These are phyloP conservation scores for Ceratocystis cacaofunesta DNA, from an alignment of 2,329 filamentous ascomycete genomes.

Conservation along the genomic window DNA sequence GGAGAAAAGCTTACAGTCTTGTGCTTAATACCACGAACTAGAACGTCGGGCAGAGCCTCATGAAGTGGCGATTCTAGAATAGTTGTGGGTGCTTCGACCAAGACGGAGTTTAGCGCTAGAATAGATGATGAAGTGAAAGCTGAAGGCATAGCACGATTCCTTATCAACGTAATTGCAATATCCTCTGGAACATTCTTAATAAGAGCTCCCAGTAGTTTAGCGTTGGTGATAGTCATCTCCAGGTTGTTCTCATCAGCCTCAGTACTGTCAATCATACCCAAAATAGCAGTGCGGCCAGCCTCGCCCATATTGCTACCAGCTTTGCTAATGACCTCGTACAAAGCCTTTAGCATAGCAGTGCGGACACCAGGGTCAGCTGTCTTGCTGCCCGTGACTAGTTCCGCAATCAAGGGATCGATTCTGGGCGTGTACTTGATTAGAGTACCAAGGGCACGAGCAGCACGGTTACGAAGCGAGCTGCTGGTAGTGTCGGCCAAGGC, in stretches of 20 bases:
- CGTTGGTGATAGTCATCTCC: slow-evolving; percentile 75
- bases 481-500: slow-evolving; percentile 86
- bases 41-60: slow-evolving; percentile 60
- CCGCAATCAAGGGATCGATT: slow-evolving; percentile 82
- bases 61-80: slow-evolving; percentile 51
- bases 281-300: slow-evolving; percentile 66
- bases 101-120: slow-evolving; percentile 73
- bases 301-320: slow-evolving; percentile 93
- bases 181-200: slow-evolving; percentile 73
- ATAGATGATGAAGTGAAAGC: slow-evolving; percentile 66
- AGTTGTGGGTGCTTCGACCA: slow-evolving; percentile 62
- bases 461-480: slow-evolving; percentile 70
- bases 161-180: slow-evolving; percentile 42
- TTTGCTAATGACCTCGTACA: slow-evolving; percentile 93
- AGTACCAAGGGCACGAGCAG: slow-evolving; percentile 86
- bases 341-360: slow-evolving; percentile 90
- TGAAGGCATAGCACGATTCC: slow-evolving; percentile 62
- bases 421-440: slow-evolving; percentile 90
- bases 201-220: slow-evolving; percentile 75
- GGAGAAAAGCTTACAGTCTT: slow-evolving; percentile 47
- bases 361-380: slow-evolving; percentile 71
- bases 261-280: slow-evolving; percentile 66
- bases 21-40: slow-evolving; percentile 65
- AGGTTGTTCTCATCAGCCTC: slow-evolving; percentile 62
- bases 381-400: slow-evolving; percentile 90